Percentiles rank a stretch among this genome's conserved stretches.
Evolutionary conservation across 768 basidiomycete species (phyloP).

Genomic region (Mycena crocata): DNA sequence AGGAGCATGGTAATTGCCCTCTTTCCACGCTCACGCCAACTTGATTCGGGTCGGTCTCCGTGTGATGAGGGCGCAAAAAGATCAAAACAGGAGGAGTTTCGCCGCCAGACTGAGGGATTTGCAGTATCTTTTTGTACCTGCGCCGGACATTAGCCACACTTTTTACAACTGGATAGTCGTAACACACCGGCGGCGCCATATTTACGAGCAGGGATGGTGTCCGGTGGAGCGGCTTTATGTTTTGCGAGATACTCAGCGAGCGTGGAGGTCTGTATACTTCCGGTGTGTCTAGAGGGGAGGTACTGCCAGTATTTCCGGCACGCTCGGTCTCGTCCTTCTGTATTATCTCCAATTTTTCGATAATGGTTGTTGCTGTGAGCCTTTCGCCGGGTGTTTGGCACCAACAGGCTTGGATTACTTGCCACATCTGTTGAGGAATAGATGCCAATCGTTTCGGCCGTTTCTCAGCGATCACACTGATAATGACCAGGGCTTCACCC

Average conservation of each 20-base stretch:
- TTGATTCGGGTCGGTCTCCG: background rate
- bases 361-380: constrained; percentile 5
- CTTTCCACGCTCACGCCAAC: constrained; percentile 4
- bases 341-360: constrained; percentile 13
- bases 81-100: background rate
- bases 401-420: constrained; percentile 27
- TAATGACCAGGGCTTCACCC: background rate
- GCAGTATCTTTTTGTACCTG: background rate
- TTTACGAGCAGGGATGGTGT: constrained; percentile 14
- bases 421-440: constrained; percentile 19
- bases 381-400: constrained; percentile 9
- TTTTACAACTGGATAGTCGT: background rate
- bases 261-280: constrained; percentile 19
- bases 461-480: background rate
- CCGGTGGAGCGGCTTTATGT: background rate
- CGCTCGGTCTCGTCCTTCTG: background rate
- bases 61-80: background rate
- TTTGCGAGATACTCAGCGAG: background rate
- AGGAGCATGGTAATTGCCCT: constrained; percentile 11
- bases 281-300: background rate
- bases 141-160: background rate
- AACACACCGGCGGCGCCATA: constrained; percentile 7
- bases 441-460: background rate
- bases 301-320: background rate
- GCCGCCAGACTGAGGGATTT: background rate